These are phyloP conservation scores for Ophiocordyceps polyrhachis-furcata DNA, from an alignment of 2,329 filamentous ascomycete genomes.

Conservation along the genomic window DNA sequence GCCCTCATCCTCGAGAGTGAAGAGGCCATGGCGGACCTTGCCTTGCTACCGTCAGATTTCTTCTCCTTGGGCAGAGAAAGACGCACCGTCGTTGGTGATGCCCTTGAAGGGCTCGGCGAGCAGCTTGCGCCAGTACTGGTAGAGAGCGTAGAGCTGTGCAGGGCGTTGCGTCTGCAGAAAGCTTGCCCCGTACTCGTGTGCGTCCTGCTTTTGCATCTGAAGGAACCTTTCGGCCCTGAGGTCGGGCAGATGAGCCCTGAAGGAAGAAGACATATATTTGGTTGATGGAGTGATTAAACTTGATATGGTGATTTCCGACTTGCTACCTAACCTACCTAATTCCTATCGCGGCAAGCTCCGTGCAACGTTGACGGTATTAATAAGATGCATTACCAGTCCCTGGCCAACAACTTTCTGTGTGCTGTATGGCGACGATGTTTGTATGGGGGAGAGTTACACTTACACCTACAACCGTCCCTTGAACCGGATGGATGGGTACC, in stretches of 20 bases:
- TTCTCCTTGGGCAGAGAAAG: too few species aligned
- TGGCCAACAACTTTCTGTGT: too few species aligned
- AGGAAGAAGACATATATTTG: too few species aligned
- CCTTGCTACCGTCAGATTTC: constrained; percentile 50
- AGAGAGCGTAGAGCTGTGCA: constrained; percentile 47
- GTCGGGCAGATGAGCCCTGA: background rate
- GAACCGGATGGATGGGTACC: too few species aligned
- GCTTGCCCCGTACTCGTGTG: constrained; percentile 39
- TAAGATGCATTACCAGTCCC: too few species aligned
- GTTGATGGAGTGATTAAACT: background rate
- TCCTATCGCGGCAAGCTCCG: too few species aligned
- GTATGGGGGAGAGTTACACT: too few species aligned
- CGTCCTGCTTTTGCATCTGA: constrained; percentile 41
- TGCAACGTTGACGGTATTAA: too few species aligned
- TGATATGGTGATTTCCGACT: too few species aligned
- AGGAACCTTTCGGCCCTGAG: constrained; percentile 25
- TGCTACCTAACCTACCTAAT: too few species aligned
- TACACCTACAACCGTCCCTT: too few species aligned
- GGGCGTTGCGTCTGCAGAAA: constrained; percentile 41
- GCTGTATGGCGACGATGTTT: too few species aligned
- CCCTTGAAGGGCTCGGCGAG: constrained; percentile 51
- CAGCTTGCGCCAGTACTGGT: constrained; percentile 37
- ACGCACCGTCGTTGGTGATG: constrained; percentile 50
- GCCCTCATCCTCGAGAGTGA: constrained; percentile 42
- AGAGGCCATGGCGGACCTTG: constrained; percentile 32